These are phyloP conservation scores for Grigorovia yakushimaensis DNA, from an alignment of 805 yeast genomes.

Conservation along the genomic window DNA sequence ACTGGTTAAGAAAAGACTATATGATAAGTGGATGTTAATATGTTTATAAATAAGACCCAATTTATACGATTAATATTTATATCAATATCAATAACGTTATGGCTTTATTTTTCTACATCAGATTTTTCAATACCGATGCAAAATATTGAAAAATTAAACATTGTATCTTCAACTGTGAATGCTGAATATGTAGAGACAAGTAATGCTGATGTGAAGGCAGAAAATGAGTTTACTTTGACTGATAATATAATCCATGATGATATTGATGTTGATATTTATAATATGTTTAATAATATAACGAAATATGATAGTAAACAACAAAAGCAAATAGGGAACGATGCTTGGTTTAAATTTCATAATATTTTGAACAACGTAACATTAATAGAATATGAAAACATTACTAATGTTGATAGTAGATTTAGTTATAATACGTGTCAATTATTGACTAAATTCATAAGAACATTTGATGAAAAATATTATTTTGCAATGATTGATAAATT, in stretches of 20 bases:
- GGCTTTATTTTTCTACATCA: neutral
- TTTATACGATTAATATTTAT: neutral
- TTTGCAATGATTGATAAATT: neutral
- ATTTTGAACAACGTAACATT: neutral
- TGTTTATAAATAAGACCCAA: neutral
- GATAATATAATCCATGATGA: neutral
- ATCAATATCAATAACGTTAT: neutral
- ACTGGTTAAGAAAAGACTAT: too few species aligned
- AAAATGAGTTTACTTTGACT: neutral
- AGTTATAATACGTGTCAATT: neutral
- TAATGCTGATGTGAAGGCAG: neutral
- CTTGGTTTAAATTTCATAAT: constrained; percentile 3
- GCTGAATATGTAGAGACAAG: neutral
- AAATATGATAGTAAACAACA: neutral
- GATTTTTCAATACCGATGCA: neutral
- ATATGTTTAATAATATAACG: neutral
- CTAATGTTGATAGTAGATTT: neutral
- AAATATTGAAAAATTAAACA: neutral
- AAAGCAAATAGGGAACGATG: neutral
- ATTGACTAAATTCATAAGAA: neutral
- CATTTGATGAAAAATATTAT: neutral
- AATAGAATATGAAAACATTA: neutral
- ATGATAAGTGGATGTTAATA: neutral
- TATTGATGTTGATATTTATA: constrained; percentile 2
- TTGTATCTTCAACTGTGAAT: neutral